Evolutionary conservation across 1,284 basidiomycete genomes (phyloP).

Genomic region (Inonotus hispidus): DNA sequence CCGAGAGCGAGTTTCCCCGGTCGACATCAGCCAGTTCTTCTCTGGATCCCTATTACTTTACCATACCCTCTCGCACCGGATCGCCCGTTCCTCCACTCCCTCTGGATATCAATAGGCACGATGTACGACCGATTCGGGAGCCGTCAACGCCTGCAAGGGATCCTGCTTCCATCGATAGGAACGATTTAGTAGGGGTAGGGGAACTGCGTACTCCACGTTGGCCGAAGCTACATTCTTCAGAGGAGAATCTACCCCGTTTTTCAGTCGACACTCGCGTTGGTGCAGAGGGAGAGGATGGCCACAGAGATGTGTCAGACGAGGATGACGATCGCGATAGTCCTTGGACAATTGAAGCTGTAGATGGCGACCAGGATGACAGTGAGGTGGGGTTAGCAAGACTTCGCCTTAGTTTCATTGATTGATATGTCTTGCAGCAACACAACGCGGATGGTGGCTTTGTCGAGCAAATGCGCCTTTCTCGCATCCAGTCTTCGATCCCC

Average conservation of each 20-base stretch:
- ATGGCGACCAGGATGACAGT: slow-evolving; percentile 66
- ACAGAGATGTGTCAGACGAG: slow-evolving; percentile 36
- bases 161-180: slow-evolving; percentile 80
- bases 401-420: slow-evolving; percentile 10
- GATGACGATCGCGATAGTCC: slow-evolving; percentile 61
- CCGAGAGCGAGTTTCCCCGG: slow-evolving; percentile 29
- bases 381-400: slow-evolving; percentile 41
- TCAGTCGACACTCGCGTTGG: slow-evolving; percentile 38
- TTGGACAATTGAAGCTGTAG: slow-evolving; percentile 82
- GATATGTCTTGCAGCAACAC: slow-evolving; percentile 4
- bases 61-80: slow-evolving; percentile 55
- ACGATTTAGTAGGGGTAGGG: slow-evolving; percentile 88
- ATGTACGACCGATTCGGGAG: slow-evolving; percentile 29
- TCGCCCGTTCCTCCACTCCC: slow-evolving; percentile 53
- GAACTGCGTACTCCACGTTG: slow-evolving; percentile 97
- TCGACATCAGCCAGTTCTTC: slow-evolving; percentile 70
- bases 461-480: slow-evolving; percentile 31
- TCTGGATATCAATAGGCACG: slow-evolving; percentile 21
- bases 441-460: background rate
- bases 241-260: slow-evolving; percentile 21
- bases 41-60: slow-evolving; percentile 80
- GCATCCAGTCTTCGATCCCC: slow-evolving; percentile 56
- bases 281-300: slow-evolving; percentile 31
- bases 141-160: slow-evolving; percentile 72
- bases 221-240: slow-evolving; percentile 41